These are phyloP conservation scores for Nicotiana undulata DNA, from an alignment of 257 asterid species.

Conservation along the genomic window DNA sequence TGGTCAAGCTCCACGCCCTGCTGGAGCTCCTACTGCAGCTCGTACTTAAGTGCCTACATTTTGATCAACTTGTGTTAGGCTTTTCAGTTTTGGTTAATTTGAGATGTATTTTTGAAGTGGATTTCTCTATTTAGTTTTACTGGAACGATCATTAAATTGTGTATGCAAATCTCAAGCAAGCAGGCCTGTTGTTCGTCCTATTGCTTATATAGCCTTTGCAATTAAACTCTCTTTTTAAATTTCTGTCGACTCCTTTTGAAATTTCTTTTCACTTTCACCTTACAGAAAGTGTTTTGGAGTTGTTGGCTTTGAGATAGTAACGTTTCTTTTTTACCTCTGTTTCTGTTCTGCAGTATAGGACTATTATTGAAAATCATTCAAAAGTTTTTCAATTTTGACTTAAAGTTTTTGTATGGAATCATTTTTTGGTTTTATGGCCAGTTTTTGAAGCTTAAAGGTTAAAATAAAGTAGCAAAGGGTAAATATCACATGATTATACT, in stretches of 20 bases:
- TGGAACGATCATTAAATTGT: background rate
- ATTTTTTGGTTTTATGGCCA: no score
- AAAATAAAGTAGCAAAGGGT: no score
- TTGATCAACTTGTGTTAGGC: background rate
- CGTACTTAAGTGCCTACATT: conserved; percentile 21
- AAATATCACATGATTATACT: no score
- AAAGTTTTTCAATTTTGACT: no score
- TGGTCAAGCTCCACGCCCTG: conserved; percentile 47
- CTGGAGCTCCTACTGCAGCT: conserved; percentile 34
- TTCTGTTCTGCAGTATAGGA: background rate
- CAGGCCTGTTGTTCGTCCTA: background rate
- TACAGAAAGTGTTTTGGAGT: background rate
- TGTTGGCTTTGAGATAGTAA: background rate
- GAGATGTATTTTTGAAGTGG: background rate
- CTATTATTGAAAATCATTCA: no score
- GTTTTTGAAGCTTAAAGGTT: no score
- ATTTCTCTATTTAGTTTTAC: background rate
- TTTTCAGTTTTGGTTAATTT: background rate
- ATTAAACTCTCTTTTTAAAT: background rate
- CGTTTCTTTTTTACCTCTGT: background rate
- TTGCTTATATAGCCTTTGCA: background rate
- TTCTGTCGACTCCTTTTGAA: background rate
- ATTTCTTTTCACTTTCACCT: no score
- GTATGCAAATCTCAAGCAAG: background rate
- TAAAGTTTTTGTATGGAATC: no score